Base-by-base conservation (phyloP, 176 grass and related monocot genomes). In the Neostapfia colusana region DNA sequence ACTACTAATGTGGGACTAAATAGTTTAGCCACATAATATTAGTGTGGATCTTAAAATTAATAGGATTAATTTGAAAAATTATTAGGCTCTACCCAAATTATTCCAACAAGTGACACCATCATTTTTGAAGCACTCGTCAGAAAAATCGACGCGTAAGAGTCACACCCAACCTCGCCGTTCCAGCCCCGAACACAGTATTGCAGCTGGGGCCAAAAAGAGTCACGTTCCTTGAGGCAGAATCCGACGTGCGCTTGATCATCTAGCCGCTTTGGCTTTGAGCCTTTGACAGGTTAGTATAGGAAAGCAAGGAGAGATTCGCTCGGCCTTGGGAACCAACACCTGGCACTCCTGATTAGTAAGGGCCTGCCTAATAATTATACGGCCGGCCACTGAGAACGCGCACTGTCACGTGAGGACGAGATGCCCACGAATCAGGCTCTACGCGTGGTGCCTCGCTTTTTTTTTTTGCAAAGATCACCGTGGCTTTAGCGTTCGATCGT, bases 371-470 rank as follows among this genome's bases (percentile, higher is more conserved):
- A 57, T 73, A 35, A 57, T 58, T 49, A 57, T 25, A 65, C 1
- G 24, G 46, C 41, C 48, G 28, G 28, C 12, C 25, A 35, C 55
- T 20, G 17, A 60, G 53, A 38, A 65, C 10, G 73, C 69, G 37
- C 50, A 46, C 74, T 10, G 31, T 67, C 79, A 78, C 79, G 85
- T 78, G 85, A 54, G 73, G 13, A 27, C 0, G 36, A 75, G 70
- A 42, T 65, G 76, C 77, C 45, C 36, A 74, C 59, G 60, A 73
- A 77, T 66, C 66, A 51, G 44, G 65, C 64, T 85, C 71, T 65
- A 69, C 28, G 64, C 56, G 62, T 56, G 1, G 27, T 55, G 72
- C 43, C 51, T 70, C n/a, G 31, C 20, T 56, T 57, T 31, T 31
- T 31, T 31, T 31, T 73, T 65, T 38, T 14, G 70, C 72, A 81